These are phyloP conservation scores for Paramecium primaurelia DNA, from an alignment of 73 alveolate genomes.

Conservation along the genomic window DNA sequence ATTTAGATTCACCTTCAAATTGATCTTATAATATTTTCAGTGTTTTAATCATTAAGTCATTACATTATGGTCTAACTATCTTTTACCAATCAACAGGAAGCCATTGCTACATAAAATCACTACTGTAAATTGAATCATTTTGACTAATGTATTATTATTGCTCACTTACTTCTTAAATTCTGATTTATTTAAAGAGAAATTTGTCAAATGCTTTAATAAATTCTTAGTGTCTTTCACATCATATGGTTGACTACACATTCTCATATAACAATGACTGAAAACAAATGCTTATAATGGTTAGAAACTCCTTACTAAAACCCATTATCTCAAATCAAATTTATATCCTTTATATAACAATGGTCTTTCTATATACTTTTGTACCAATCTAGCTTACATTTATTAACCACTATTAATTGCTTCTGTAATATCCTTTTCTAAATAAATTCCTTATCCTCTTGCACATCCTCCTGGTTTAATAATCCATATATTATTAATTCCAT, in stretches of 20 bases:
- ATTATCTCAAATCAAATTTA: slow-evolving; percentile 74
- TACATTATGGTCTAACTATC: slow-evolving; percentile 49
- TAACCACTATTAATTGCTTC: slow-evolving; percentile 66
- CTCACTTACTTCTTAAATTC: slow-evolving; percentile 39
- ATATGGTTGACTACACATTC: slow-evolving; percentile 74
- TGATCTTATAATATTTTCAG: slow-evolving; percentile 63
- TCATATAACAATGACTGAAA: slow-evolving; percentile 68
- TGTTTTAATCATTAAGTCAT: slow-evolving; percentile 67
- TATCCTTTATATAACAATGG: slow-evolving; percentile 59
- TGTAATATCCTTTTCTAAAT: slow-evolving; percentile 57
- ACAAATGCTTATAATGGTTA: slow-evolving; percentile 70
- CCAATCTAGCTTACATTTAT: slow-evolving; percentile 72
- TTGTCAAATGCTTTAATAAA: slow-evolving; percentile 71
- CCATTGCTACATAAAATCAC: slow-evolving; percentile 38
- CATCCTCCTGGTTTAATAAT: slow-evolving; percentile 78
- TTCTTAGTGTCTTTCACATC: slow-evolving; percentile 65
- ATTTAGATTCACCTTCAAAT: slow-evolving; percentile 67
- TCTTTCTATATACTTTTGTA: slow-evolving; percentile 78
- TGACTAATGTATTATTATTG: slow-evolving; percentile 29
- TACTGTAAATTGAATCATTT: slow-evolving; percentile 30
- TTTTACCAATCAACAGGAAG: slow-evolving; percentile 43
- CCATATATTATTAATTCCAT: slow-evolving; percentile 76
- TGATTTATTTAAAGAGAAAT: slow-evolving; percentile 61
- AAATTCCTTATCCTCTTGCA: slow-evolving; percentile 81
- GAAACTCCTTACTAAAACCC: slow-evolving; percentile 78